Conservation (phyloP, 2,329 filamentous ascomycete genomes). For the Colletotrichum euphorbiae region DNA sequence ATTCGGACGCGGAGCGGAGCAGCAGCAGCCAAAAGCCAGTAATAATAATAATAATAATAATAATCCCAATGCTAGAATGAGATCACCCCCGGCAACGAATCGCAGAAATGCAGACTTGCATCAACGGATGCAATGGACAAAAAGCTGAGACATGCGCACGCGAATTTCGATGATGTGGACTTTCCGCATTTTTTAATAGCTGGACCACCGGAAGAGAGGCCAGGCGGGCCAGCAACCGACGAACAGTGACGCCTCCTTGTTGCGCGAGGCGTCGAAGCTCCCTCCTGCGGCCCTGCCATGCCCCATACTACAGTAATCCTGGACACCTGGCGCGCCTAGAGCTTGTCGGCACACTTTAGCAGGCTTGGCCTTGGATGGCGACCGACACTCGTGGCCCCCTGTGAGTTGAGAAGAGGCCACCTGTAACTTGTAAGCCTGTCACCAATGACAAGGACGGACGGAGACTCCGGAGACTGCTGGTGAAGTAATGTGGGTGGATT, state of each 20-base stretch:
- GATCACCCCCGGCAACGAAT: constrained; percentile 18
- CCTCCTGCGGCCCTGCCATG: neutral
- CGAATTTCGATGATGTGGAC: constrained; percentile 38
- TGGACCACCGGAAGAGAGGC: constrained; percentile 11
- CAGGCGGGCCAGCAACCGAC: neutral
- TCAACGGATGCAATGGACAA: constrained; percentile 19
- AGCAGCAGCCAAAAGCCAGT: too few relatives aligned
- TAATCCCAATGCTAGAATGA: neutral
- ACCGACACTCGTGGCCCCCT: constrained; percentile 16
- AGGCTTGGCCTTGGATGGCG: constrained; percentile 22
- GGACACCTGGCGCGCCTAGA: constrained; percentile 19
- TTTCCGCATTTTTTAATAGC: constrained; percentile 9
- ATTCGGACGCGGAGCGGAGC: neutral
- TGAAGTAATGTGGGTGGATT: constrained; percentile 6
- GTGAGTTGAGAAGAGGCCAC: constrained; percentile 34
- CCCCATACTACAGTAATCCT: constrained; percentile 16
- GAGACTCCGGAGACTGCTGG: neutral
- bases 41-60: neutral
- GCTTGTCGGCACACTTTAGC: constrained; percentile 20
- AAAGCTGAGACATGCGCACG: constrained; percentile 31
- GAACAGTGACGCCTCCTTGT: constrained; percentile 11
- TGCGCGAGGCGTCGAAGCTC: constrained; percentile 8
- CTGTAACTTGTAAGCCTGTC: constrained; percentile 30
- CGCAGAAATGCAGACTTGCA: constrained; percentile 3
- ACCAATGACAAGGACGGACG: neutral